These are phyloP conservation scores for Aspergillus sp. DNA, from an alignment of 2,329 filamentous ascomycete species.

Conservation along the genomic window DNA sequence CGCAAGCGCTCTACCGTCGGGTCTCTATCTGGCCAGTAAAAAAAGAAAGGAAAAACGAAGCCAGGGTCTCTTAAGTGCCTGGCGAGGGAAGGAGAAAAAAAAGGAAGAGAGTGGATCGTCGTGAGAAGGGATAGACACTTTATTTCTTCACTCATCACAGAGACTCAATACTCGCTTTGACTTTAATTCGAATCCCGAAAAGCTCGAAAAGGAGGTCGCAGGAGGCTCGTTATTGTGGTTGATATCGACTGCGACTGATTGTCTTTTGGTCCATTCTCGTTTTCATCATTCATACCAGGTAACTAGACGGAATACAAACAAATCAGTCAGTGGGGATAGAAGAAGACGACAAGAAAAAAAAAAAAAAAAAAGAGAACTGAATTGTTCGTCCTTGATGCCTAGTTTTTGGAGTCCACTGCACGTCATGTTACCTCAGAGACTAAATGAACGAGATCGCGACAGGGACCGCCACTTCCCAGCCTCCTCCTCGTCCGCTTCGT, in stretches of 20 bases:
- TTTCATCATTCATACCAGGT: constrained; percentile 11
- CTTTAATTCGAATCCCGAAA: neutral
- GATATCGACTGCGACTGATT: neutral
- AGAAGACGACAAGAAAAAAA: constrained; percentile 3
- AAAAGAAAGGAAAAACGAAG: neutral
- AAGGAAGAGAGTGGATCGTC: neutral
- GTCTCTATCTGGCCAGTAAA: constrained; percentile 19
- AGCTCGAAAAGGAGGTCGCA: neutral
- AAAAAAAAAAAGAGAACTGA: constrained; percentile 4
- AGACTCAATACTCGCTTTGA: neutral
- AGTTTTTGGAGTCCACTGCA: constrained; percentile 13
- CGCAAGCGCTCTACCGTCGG: constrained; percentile 17
- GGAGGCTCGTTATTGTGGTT: neutral
- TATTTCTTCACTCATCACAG: neutral
- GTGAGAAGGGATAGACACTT: neutral
- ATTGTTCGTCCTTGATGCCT: constrained; percentile 9
- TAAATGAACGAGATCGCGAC: constrained; percentile 27
- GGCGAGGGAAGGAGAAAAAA: constrained; percentile 8
- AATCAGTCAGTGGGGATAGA: constrained; percentile 3
- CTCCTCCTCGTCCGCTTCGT: constrained; percentile 16
- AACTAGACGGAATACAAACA: constrained; percentile 13
- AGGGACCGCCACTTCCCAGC: constrained; percentile 15
- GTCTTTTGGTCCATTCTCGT: neutral
- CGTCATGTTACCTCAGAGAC: constrained; percentile 32
- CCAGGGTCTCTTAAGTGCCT: constrained; percentile 23